Percentiles rank a stretch among this genome's conserved stretches.
These are phyloP conservation scores for Luvunga scandens DNA, from an alignment of 345 rosid species.

Conservation along the genomic window DNA sequence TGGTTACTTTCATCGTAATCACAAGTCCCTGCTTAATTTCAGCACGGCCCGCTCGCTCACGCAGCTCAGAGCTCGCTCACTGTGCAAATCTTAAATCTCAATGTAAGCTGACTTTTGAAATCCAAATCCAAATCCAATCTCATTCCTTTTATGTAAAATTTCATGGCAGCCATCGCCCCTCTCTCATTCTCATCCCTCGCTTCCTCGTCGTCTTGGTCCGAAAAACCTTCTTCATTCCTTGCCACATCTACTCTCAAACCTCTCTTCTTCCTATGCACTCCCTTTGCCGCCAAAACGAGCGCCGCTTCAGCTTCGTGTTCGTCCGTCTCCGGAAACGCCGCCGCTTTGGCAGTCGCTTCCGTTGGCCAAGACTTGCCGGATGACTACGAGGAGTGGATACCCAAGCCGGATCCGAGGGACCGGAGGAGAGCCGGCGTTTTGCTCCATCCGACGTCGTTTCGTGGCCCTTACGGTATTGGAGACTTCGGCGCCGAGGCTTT, in stretches of 20 bases:
- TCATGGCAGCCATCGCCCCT: constrained; percentile 23
- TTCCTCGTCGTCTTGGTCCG: neutral
- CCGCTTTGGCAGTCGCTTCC: constrained; percentile 23
- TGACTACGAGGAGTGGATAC: constrained; percentile 60
- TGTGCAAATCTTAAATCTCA: neutral
- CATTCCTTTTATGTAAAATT: neutral
- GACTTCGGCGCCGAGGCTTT: constrained; percentile 81
- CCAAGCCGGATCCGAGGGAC: constrained; percentile 35
- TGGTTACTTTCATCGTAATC: neutral
- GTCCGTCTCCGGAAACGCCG: neutral
- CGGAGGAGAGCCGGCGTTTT: constrained; percentile 79
- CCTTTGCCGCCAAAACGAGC: neutral
- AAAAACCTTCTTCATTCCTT: neutral
- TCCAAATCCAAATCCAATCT: neutral
- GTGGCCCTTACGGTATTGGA: constrained; percentile 78
- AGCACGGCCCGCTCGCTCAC: too few species aligned
- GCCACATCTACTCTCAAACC: neutral
- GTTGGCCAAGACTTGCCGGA: constrained; percentile 65
- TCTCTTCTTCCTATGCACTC: neutral
- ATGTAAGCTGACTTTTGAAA: too few species aligned
- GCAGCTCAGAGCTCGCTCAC: neutral
- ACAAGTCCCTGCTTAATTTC: neutral
- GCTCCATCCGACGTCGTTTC: constrained; percentile 93
- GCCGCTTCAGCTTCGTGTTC: neutral
- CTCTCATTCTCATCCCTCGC: neutral